A percentile compares a stretch with the other conserved stretches of the same genome.
Evolutionary conservation across 768 basidiomycete genomes (phyloP).

Genomic region (Clitopilus hobsonii): DNA sequence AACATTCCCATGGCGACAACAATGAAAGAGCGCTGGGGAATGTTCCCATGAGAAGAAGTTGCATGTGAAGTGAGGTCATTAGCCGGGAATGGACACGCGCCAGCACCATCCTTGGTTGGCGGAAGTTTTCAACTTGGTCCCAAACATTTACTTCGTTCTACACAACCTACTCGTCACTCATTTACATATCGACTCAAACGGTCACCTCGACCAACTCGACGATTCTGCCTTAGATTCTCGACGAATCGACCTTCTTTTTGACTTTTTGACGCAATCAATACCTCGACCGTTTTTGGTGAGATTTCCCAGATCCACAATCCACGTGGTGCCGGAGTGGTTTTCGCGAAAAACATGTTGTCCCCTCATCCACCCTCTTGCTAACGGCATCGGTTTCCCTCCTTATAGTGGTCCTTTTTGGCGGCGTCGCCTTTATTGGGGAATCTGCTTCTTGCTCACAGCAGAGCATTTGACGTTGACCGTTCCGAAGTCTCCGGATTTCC

Average conservation of each 20-base stretch:
- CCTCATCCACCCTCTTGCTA: no score
- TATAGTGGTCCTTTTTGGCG: no score
- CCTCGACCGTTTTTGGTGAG: neutral
- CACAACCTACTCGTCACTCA: neutral
- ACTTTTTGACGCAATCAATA: conserved; percentile 1
- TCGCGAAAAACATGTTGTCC: neutral
- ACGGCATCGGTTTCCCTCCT: no score
- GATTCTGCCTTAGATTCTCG: no score
- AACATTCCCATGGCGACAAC: neutral
- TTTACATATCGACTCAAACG: no score
- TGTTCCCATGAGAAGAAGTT: neutral
- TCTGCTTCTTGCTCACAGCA: neutral
- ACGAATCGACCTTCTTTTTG: neutral
- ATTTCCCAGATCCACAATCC: neutral
- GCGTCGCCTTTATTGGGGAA: neutral
- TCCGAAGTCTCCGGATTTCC: neutral
- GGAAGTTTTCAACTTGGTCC: neutral
- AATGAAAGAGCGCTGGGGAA: neutral
- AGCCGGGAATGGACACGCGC: neutral
- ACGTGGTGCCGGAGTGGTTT: neutral
- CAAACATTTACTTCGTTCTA: neutral
- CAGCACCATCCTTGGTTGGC: conserved; percentile 16
- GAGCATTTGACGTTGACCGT: neutral
- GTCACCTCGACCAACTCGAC: no score
- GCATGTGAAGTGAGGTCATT: conserved; percentile 3